phyloP scores from a whole-genome alignment of 345 rosid species.

The Murraya paniculata region DNA sequence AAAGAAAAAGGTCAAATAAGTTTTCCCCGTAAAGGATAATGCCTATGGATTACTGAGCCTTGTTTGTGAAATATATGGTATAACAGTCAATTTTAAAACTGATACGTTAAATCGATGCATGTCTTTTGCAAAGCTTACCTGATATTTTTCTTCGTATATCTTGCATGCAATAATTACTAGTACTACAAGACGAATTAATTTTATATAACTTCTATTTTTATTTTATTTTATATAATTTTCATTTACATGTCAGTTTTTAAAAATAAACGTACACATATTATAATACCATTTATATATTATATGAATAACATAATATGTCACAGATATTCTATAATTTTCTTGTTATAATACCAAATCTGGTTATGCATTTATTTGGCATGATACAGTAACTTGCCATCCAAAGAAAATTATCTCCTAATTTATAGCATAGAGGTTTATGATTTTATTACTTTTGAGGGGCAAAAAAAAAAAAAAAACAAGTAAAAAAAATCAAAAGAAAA shows the following conservation, averaged over 20 bases:
- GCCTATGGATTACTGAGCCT: not conserved
- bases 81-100: not conserved
- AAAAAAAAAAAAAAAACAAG: no score
- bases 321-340: no score
- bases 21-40: not conserved
- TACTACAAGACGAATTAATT: not conserved
- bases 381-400: not conserved
- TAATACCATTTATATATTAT: no score
- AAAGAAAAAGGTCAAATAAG: no score
- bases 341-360: no score
- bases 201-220: not conserved
- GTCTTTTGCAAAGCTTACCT: not conserved
- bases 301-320: no score
- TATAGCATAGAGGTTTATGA: no score
- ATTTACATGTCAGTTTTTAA: accelerated
- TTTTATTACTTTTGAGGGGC: no score
- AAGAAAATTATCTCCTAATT: not conserved
- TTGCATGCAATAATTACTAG: not conserved
- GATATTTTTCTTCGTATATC: not conserved
- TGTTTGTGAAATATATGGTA: not conserved
- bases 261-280: no score
- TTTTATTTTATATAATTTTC: no score
- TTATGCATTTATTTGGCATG: not conserved
- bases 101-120: not conserved
- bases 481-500: no score